A percentile compares a stretch with the other conserved stretches of the same genome.
Conservation (phyloP, 139 green algal species). For the Picochlorum sp. region DNA sequence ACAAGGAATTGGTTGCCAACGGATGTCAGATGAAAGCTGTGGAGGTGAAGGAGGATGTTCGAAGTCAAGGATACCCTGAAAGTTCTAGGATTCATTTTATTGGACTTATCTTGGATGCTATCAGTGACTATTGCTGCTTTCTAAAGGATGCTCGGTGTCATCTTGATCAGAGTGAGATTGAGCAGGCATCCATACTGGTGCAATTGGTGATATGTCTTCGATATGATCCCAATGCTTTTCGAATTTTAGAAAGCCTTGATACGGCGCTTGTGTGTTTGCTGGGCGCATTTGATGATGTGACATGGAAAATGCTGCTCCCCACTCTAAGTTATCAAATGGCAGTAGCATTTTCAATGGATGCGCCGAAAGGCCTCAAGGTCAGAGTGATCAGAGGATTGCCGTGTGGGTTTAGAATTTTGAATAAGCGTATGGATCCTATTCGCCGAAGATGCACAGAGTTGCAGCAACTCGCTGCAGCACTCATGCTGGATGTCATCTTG, state of each 20-base stretch:
- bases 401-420: not conserved
- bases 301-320: not conserved
- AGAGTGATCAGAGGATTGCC: not conserved
- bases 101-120: too few relatives aligned
- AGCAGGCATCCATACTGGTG: not conserved
- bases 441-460: not conserved
- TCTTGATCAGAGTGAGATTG: not conserved
- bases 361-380: not conserved
- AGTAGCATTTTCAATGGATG: not conserved
- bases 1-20: too few relatives aligned
- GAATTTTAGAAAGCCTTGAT: not conserved
- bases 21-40: too few relatives aligned
- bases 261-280: not conserved
- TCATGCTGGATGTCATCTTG: not conserved
- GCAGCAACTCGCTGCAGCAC: slow-evolving; percentile 7
- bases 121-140: too few relatives aligned
- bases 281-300: not conserved
- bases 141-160: too few relatives aligned
- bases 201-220: not conserved
- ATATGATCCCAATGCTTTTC: not conserved
- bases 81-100: too few relatives aligned
- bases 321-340: not conserved
- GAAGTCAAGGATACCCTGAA: too few relatives aligned
- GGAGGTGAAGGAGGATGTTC: too few relatives aligned
- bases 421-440: not conserved